A percentile compares a stretch with the other conserved stretches of the same genome.
phyloP scores from a whole-genome alignment of 208 protist species.

The Histomonas meleagridis region DNA sequence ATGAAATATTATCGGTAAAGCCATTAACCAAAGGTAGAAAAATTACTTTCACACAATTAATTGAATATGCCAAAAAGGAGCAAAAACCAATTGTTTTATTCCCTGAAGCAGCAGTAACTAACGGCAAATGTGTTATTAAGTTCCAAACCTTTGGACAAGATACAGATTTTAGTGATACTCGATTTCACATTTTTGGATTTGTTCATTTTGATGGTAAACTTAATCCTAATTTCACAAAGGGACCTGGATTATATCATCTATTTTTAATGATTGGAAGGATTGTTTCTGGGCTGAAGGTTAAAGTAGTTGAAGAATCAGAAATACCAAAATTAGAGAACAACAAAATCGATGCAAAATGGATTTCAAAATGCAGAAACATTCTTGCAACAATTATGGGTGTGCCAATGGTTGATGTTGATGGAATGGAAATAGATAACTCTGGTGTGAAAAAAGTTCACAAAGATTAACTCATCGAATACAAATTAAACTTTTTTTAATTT shows the following conservation, averaged over 20 bases:
- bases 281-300: background rate
- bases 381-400: background rate
- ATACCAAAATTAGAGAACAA: background rate
- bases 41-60: background rate
- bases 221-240: background rate
- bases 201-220: background rate
- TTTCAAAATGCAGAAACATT: background rate
- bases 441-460: too few relatives aligned
- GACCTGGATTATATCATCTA: background rate
- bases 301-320: background rate
- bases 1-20: background rate
- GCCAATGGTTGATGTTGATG: background rate
- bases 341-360: background rate
- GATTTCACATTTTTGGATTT: background rate
- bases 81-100: background rate
- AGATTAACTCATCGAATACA: too few relatives aligned
- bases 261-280: background rate
- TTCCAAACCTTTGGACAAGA: background rate
- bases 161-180: background rate
- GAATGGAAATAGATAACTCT: background rate
- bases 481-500: too few relatives aligned
- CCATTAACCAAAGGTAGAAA: background rate
- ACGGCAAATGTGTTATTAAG: background rate
- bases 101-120: background rate
- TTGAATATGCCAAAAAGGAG: background rate